Evolutionary conservation across 345 rosid species (phyloP).

Genomic region (Gossypium australe): DNA sequence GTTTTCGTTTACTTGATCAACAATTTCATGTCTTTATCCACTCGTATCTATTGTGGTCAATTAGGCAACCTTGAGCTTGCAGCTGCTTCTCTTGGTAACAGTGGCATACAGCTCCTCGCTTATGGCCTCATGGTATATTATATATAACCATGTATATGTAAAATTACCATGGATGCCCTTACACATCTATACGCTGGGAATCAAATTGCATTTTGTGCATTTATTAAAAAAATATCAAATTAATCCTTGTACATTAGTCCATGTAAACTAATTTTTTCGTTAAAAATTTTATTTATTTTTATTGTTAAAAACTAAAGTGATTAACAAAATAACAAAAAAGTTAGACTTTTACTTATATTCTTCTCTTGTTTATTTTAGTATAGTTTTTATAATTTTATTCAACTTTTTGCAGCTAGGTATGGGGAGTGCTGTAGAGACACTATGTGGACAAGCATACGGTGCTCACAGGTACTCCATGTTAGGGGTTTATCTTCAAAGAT

Average conservation of each 20-base stretch:
- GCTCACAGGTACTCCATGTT: constrained; percentile 56
- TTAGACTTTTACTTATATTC: too few relatives aligned
- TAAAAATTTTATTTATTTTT: too few relatives aligned
- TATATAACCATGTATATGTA: too few relatives aligned
- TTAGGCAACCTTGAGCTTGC: constrained; percentile 53
- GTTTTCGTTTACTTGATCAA: constrained; percentile 46
- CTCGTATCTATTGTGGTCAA: constrained; percentile 49
- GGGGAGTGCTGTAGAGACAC: constrained; percentile 96
- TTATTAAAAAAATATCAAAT: too few relatives aligned
- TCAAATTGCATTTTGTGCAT: rapidly evolving
- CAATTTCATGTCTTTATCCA: constrained; percentile 39
- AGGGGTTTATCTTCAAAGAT: constrained; percentile 77
- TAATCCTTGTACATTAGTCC: rapidly evolving
- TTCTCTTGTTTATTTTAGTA: background rate
- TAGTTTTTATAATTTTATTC: background rate
- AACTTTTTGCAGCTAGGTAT: constrained; percentile 43
- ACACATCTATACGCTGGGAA: too few relatives aligned
- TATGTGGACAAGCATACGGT: constrained; percentile 89
- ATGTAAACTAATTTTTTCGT: too few relatives aligned
- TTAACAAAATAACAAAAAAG: too few relatives aligned
- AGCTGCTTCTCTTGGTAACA: constrained; percentile 53
- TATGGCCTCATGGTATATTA: constrained; percentile 48
- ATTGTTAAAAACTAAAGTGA: too few relatives aligned
- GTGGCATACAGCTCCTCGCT: constrained; percentile 42
- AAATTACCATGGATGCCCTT: too few relatives aligned